phyloP scores from a whole-genome alignment of 2,329 filamentous ascomycete species.

The Scleromitrula shiraiana region DNA sequence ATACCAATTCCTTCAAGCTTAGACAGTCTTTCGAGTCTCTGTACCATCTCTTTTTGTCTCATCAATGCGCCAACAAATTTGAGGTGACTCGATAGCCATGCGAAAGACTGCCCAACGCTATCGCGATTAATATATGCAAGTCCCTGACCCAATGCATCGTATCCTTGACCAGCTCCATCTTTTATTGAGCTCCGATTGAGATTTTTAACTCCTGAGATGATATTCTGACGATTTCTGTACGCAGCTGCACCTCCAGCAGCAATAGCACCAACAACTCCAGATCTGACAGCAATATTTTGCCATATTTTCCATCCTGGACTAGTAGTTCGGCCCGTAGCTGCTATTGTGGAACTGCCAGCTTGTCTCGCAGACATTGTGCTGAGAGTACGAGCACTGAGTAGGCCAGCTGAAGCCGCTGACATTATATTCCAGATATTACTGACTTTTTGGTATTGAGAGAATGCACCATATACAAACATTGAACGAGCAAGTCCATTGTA shows the following conservation, averaged over 20 bases:
- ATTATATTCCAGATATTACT: constrained; percentile 49
- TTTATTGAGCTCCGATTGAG: constrained; percentile 29
- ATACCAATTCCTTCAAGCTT: constrained; percentile 58
- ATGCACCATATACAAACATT: constrained; percentile 54
- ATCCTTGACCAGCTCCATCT: constrained; percentile 35
- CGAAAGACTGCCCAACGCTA: constrained; percentile 59
- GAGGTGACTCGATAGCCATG: constrained; percentile 74
- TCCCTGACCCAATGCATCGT: constrained; percentile 35
- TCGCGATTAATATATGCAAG: constrained; percentile 50
- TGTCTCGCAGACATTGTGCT: constrained; percentile 16
- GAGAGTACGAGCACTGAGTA: constrained; percentile 31
- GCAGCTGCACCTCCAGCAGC: constrained; percentile 74
- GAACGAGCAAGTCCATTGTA: constrained; percentile 58
- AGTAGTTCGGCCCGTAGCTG: constrained; percentile 12
- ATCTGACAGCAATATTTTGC: constrained; percentile 65
- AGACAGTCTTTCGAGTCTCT: constrained; percentile 56
- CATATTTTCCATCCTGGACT: constrained; percentile 41
- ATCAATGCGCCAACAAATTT: constrained; percentile 78
- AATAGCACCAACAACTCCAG: constrained; percentile 73
- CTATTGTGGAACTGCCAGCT: constrained; percentile 19
- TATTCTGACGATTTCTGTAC: constrained; percentile 67
- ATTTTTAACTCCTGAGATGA: constrained; percentile 42
- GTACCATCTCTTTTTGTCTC: constrained; percentile 62
- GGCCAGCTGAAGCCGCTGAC: constrained; percentile 44
- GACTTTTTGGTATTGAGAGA: constrained; percentile 51